Percentiles rank a stretch among this genome's conserved stretches.
phyloP scores from a whole-genome alignment of 108 stramenopile genomes.

The Hondaea fermentalgiana region DNA sequence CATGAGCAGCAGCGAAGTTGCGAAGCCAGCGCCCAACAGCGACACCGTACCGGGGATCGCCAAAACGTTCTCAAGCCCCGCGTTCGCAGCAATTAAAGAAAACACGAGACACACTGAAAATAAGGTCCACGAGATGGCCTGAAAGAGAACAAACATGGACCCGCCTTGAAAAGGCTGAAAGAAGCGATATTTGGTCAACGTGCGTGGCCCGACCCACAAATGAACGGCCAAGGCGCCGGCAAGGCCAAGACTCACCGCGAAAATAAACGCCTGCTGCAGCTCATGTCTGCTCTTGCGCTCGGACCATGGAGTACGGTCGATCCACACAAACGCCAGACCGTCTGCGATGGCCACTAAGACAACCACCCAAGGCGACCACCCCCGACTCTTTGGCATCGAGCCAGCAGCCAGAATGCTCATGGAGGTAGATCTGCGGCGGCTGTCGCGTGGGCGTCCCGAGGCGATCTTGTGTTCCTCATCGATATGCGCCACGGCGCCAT shows the following conservation, averaged over 20 bases:
- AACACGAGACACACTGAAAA: background rate
- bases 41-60: background rate
- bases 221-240: background rate
- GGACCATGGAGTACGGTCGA: background rate
- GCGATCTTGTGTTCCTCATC: background rate
- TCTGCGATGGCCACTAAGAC: background rate
- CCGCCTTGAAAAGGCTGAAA: constrained; percentile 4
- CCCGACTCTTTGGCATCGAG: background rate
- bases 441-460: background rate
- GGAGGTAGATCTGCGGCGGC: background rate
- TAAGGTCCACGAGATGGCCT: background rate
- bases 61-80: background rate
- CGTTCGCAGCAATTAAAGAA: background rate
- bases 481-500: background rate
- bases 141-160: background rate
- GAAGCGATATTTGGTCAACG: background rate
- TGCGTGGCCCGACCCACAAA: background rate
- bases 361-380: background rate
- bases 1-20: background rate
- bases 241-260: background rate
- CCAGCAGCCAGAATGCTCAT: background rate
- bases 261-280: background rate
- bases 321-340: background rate
- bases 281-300: background rate
- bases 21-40: background rate